Base-by-base conservation (phyloP, 257 asterid genomes). In the Fraxinus anomala region DNA sequence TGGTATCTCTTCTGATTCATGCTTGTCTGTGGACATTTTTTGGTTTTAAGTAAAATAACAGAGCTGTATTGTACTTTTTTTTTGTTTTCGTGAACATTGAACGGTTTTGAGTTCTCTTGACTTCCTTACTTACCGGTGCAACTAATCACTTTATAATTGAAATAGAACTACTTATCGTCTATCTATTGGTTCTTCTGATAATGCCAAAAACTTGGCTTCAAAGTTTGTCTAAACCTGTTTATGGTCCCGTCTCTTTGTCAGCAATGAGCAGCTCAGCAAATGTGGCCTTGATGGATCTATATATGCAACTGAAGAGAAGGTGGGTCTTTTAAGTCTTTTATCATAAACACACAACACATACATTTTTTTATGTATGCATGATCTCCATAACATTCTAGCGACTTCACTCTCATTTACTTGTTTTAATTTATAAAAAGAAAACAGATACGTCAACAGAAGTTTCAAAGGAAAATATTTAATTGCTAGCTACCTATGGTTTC, bases 231-330 rank as follows among this genome's bases (percentile, higher is more conserved):
- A 75, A 76, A 75, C 70, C 68, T 76, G 66, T 63, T 69, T 75
- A 65, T 36, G 49, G 31, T 81, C 76, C 77, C 73, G 69, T 85
- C 6, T 79, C 75, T 74, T 89, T 84, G 80, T 75, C 88, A 93
- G 98, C 82, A 85, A 89, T 84, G 97, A 93, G 87, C 92, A 93
- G 81, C 88, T 93, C 70, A 89, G 89, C 87, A 93, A 87, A 89
- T 89, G 93, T 80, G 98, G 96, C 77, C 96, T 93, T 73, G 94
- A 93, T 79, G 97, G 98, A 80, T 89, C 95, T 61, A 65, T 80
- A 24, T 93, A 92, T 80, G 97, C 95, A 28, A 86, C 91, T 73
- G 96, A 79, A 86, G 93, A 90, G 76, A 93, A 93, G 96, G 98
- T 90, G 63, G 47, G 75, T 14, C 28, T 68, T 68, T 68, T 44